These are phyloP conservation scores for Penicillium bialowiezense DNA, from an alignment of 495 filamentous ascomycete genomes.

Conservation along the genomic window DNA sequence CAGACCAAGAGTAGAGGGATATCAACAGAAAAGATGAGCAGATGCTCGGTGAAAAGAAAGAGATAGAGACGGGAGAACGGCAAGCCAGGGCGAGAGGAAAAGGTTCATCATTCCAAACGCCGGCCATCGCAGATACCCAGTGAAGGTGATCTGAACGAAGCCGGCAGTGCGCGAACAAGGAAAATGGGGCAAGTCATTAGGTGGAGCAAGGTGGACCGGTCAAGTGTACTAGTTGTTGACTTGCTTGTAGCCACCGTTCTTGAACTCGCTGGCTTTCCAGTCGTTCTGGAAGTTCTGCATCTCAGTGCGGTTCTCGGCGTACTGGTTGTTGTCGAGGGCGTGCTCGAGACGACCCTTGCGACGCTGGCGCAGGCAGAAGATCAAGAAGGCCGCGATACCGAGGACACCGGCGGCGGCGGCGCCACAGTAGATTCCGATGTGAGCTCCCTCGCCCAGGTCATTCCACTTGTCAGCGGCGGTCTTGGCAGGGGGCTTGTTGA, in stretches of 20 bases:
- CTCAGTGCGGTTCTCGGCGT: conserved; percentile 60
- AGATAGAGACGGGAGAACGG: background rate
- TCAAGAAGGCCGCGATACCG: conserved; percentile 43
- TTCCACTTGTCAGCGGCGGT: conserved; percentile 55
- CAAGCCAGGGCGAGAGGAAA: conserved; percentile 10
- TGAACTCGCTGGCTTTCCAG: conserved; percentile 38
- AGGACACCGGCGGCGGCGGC: conserved; percentile 50
- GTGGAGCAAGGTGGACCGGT: background rate
- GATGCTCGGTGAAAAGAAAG: background rate
- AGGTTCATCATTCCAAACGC: conserved; percentile 18
- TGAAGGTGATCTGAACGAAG: conserved; percentile 7
- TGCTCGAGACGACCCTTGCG: conserved; percentile 63
- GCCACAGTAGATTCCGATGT: conserved; percentile 58
- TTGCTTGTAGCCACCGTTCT: conserved; percentile 33
- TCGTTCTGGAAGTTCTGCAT: conserved; percentile 52
- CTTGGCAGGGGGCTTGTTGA: conserved; percentile 33
- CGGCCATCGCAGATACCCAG: conserved; percentile 9
- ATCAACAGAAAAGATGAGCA: conserved; percentile 17
- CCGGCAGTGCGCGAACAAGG: background rate
- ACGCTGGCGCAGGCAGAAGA: conserved; percentile 67
- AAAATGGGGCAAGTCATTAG: conserved; percentile 12
- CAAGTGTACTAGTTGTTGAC: conserved; percentile 24
- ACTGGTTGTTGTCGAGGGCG: conserved; percentile 51
- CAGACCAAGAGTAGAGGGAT: conserved; percentile 14
- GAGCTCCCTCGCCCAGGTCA: conserved; percentile 49